Base-by-base conservation (phyloP, 805 yeast species). In the Nakazawaea pomicola region DNA sequence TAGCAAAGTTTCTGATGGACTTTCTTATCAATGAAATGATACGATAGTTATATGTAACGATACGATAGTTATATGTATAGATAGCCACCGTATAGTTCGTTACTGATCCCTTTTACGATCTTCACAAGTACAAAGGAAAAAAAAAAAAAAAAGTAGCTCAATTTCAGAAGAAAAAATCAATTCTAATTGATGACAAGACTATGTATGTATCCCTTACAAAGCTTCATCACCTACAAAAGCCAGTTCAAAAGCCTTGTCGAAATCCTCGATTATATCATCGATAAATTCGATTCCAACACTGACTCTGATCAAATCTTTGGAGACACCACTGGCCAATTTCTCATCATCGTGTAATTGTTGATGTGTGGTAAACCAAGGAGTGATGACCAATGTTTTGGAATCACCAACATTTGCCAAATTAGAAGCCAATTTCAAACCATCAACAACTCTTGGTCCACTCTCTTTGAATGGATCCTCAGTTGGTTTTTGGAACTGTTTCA, bases 391-490 rank as follows among this genome's bases (percentile, higher is more conserved):
- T 33, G 98, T 87, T 70, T 91, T 93, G 38, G 91, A 81, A 58
- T 91, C 99, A 59, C 99, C 99, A 45, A 91, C 97, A 56, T 91
- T 91, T 37, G 99, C 98, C 59, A 93, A 78, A 68, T 89, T 86
- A 24, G 95, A 83, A 43, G 95, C 95, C 44, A 93, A 65, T 64
- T 87, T 77, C 63, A 93, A 76, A 52, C 66, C 68, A 63, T 90
- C 96, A 46, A 87, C 96, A 46, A 89, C 87, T 52, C 71, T 74
- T 41, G 91, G 90, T 53, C 95, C 88, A 30, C 90, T 77, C 49
- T 80, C 83, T 53, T 77, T 60, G 68, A 84, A 86, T 48, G 79
- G 82, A 46, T 71, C 68, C 29, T 67, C 76, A 7, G 68, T 64
- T 30, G 64, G 58, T 21, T 58, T 55, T n/a, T 57, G 60, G 45